Evolutionary conservation across 495 filamentous ascomycete species (phyloP).

Genomic region (Xylaria telfairii): DNA sequence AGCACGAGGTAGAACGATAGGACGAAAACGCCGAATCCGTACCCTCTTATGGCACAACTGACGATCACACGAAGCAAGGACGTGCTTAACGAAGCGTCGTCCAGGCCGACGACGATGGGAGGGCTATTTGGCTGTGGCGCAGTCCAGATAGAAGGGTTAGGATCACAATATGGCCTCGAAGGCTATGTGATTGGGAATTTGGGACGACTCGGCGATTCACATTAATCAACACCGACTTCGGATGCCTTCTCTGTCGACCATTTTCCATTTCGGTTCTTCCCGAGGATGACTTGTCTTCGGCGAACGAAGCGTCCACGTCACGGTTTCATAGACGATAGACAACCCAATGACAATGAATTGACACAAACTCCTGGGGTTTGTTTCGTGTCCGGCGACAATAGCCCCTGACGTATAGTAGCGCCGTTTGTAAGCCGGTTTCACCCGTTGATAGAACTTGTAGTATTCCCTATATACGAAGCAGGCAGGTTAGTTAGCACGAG

Average conservation of each 20-base stretch:
- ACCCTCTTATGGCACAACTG: neutral
- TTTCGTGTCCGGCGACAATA: neutral
- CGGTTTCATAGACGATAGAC: slow-evolving; percentile 5
- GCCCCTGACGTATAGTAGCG: neutral
- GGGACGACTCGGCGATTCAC: neutral
- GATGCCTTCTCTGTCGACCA: neutral
- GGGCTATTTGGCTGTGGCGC: neutral
- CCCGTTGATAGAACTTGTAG: neutral
- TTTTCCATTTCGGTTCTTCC: neutral
- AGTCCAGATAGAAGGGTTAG: neutral
- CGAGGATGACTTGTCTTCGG: neutral
- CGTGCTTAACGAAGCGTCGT: neutral
- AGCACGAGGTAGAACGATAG: neutral
- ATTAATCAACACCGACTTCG: neutral
- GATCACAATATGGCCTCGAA: neutral
- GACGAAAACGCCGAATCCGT: neutral
- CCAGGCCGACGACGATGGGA: neutral
- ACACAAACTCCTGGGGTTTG: neutral
- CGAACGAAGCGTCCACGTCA: neutral
- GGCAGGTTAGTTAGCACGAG: neutral
- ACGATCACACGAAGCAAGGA: slow-evolving; percentile 4
- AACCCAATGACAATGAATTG: slow-evolving; percentile 7
- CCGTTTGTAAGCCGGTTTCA: neutral
- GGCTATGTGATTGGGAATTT: neutral
- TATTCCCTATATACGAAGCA: neutral